Evolutionary conservation across 495 filamentous ascomycete species (phyloP).

Genomic region (Xylaria cubensis): DNA sequence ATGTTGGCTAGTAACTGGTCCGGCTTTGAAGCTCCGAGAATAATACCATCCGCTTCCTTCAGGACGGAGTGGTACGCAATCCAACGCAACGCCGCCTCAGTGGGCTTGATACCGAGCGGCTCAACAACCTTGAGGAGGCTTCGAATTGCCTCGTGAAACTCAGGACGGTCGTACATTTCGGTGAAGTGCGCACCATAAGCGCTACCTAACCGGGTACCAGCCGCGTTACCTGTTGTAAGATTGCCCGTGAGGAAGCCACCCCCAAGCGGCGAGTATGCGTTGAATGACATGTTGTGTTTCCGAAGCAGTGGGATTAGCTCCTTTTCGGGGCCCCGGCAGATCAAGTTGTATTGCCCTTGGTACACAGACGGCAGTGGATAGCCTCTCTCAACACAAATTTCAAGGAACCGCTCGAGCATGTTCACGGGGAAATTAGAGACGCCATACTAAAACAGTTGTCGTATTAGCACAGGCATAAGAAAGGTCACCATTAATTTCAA

Average conservation of each 20-base stretch:
- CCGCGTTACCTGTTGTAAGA: neutral
- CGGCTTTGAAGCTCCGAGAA: neutral
- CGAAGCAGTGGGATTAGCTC: neutral
- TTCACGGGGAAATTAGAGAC: neutral
- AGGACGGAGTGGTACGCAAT: neutral
- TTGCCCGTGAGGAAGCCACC: neutral
- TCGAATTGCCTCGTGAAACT: neutral
- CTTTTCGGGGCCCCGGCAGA: neutral
- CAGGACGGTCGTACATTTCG: neutral
- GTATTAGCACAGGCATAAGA: neutral
- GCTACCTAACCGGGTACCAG: neutral
- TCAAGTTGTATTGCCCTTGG: conserved; percentile 1
- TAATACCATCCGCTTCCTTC: neutral
- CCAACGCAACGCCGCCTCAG: neutral
- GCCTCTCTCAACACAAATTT: neutral
- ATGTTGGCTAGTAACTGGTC: neutral
- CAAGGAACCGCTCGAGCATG: neutral
- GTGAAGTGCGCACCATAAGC: neutral
- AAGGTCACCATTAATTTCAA: neutral
- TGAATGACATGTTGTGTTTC: neutral
- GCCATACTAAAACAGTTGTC: neutral
- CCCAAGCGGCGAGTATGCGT: neutral
- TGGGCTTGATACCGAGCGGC: neutral
- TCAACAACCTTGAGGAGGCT: neutral
- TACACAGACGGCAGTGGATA: neutral